Evolutionary conservation across 139 green algal genomes (phyloP), one percentile per base, ranked within the genome.

Genomic region (Tetraselmis striata): DNA sequence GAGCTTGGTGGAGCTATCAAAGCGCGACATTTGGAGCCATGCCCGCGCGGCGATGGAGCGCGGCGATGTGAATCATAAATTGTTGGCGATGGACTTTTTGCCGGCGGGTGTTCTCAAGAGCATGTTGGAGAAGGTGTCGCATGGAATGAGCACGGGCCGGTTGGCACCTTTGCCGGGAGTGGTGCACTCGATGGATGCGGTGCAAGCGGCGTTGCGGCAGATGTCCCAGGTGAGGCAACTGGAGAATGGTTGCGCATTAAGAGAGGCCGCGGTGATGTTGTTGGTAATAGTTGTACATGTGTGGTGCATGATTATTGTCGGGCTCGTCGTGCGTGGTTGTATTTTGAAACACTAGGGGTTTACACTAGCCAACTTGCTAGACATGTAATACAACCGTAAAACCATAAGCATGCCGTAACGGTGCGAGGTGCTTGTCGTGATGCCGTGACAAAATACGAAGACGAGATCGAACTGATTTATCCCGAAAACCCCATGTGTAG

Each of bases 81-180:
- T 97, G 45, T 80, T 98, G 28, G 94, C 94, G 0, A 87, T 98
- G 1, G 94, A 98, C 87, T 96, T 98, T 87, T 87, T 98, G 83
- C 90, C 94, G 0, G 88, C 88, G 32, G 1, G 18, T 18, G 18
- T 67, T 5, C 45, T 25, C 11, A 5, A 67, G 45, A 18, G 5
- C 5, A 67, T 67, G 45, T 67, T 67, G 45, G 45, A 67, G 45
- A 67, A 18, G 45, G 45, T 67, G 11, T 5, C 45, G 5, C 18
- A 18, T 18, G 45, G 45, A 25, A 18, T 67, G 11, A 18, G 45
- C 18, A 5, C 11, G 18, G 45, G 45, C 11, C 45, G 45, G 18
- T 25, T 67, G 18, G 45, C 45, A 18, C 11, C 45, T 5, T 67
- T 77, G 74, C 74, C 26, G 25, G 26, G n/a, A 29, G 74, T 77